Evolutionary conservation across 1,139 yeast species (phyloP).

Genomic region (Magnusiomyces tetraspermus): DNA sequence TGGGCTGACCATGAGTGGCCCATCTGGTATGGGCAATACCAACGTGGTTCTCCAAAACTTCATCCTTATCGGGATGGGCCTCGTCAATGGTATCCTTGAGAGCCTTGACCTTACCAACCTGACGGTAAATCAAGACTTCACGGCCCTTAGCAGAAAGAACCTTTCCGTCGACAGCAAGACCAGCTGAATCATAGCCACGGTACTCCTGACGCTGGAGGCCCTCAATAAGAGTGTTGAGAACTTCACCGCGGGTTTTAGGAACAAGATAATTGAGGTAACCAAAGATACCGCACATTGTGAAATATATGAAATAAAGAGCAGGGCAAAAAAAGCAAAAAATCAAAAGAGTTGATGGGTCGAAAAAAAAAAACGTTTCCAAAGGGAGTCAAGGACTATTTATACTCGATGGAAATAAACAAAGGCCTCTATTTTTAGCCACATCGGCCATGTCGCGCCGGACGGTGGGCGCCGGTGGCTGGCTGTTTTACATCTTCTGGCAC

Average conservation of each 20-base stretch:
- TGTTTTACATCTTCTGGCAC: too few relatives aligned
- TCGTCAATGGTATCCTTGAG: slow-evolving; percentile 59
- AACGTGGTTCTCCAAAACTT: slow-evolving; percentile 71
- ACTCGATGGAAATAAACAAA: background rate
- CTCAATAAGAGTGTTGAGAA: slow-evolving; percentile 77
- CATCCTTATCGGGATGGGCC: slow-evolving; percentile 44
- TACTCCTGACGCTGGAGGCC: slow-evolving; percentile 92
- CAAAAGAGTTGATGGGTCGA: slow-evolving; percentile 16
- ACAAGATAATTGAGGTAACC: slow-evolving; percentile 96
- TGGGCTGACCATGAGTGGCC: slow-evolving; percentile 99
- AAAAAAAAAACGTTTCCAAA: slow-evolving; percentile 15
- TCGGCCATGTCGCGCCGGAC: background rate
- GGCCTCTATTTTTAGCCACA: slow-evolving; percentile 1
- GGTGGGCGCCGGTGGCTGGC: slow-evolving; percentile 3
- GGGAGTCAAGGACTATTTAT: slow-evolving; percentile 17
- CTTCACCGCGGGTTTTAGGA: slow-evolving; percentile 86
- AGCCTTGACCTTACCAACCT: slow-evolving; percentile 84
- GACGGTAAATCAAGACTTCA: slow-evolving; percentile 62
- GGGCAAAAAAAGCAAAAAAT: slow-evolving; percentile 19
- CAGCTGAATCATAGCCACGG: slow-evolving; percentile 97
- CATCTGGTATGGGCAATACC: slow-evolving; percentile 99
- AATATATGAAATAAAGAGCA: slow-evolving; percentile 11
- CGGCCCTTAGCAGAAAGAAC: slow-evolving; percentile 27
- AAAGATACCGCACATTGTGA: slow-evolving; percentile 68
- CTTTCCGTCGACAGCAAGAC: slow-evolving; percentile 91